Evolutionary conservation across 2,329 filamentous ascomycete species (phyloP).

Genomic region (Sporothrix pallida): DNA sequence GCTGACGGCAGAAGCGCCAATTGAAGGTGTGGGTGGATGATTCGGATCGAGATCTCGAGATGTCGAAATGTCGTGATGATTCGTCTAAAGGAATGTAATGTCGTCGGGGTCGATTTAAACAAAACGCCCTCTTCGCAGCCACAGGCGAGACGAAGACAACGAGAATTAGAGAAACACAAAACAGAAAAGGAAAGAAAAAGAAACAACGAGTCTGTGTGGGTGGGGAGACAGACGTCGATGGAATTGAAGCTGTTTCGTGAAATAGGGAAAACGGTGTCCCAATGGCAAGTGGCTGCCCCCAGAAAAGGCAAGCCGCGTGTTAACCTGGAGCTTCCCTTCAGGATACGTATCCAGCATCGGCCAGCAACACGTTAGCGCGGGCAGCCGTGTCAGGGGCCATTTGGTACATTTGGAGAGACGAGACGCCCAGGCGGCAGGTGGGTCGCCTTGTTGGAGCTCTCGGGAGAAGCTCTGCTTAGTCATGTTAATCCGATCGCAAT

Average conservation of each 20-base stretch:
- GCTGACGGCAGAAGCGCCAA: conserved; percentile 24
- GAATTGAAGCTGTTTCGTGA: conserved; percentile 31
- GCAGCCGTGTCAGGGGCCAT: conserved; percentile 6
- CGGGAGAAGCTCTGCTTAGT: conserved; percentile 5
- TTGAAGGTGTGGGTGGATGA: neutral
- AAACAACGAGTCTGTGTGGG: neutral
- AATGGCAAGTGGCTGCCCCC: neutral
- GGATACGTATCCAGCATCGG: conserved; percentile 36
- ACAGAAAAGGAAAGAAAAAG: neutral
- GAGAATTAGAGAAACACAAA: neutral
- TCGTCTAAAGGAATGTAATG: conserved; percentile 19
- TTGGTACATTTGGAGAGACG: too few species aligned
- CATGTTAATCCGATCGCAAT: conserved; percentile 25
- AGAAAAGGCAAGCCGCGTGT: conserved; percentile 26
- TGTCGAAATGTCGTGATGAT: conserved; percentile 5
- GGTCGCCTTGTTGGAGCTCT: neutral
- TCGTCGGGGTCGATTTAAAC: neutral
- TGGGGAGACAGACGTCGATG: neutral
- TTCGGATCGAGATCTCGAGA: conserved; percentile 5
- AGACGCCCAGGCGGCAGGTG: too few species aligned
- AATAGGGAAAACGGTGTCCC: conserved; percentile 36
- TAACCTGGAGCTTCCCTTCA: conserved; percentile 33
- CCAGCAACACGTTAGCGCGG: conserved; percentile 23
- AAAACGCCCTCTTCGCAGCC: conserved; percentile 14
- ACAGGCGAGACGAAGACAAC: neutral